Evolutionary conservation across 2,329 filamentous ascomycete species (phyloP).

Genomic region (Colletotrichum neosansevieriae): DNA sequence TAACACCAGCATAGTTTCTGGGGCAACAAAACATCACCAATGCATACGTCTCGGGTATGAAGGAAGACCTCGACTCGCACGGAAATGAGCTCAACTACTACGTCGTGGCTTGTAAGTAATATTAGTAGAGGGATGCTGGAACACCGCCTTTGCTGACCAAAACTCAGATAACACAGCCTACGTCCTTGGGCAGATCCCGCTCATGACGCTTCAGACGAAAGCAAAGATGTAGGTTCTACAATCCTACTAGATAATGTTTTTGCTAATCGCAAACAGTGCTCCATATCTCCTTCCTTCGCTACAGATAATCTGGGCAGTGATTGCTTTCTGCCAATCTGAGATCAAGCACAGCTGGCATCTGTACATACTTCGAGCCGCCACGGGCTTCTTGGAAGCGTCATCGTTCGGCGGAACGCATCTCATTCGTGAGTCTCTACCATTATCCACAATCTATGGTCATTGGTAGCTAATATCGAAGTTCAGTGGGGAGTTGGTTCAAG

Average conservation of each 20-base stretch:
- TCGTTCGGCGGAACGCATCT: constrained; percentile 47
- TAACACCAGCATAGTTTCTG: constrained; percentile 42
- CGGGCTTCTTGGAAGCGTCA: constrained; percentile 43
- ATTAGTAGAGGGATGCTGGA: rapidly evolving
- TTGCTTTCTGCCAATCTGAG: constrained; percentile 45
- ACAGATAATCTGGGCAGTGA: constrained; percentile 44
- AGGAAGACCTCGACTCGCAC: constrained; percentile 44
- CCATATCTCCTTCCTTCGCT: constrained; percentile 44
- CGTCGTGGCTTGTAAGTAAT: constrained; percentile 34
- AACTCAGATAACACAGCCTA: constrained; percentile 44
- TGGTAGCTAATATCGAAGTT: constrained; percentile 42
- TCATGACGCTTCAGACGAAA: constrained; percentile 47
- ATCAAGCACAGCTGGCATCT: constrained; percentile 45
- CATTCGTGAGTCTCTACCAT: constrained; percentile 41
- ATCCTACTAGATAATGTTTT: not conserved
- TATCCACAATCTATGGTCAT: not conserved
- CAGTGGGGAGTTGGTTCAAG: constrained; percentile 59
- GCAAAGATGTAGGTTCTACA: constrained; percentile 41
- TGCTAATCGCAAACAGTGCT: constrained; percentile 39
- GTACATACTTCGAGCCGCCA: constrained; percentile 41
- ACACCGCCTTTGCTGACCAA: constrained; percentile 10
- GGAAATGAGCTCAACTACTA: constrained; percentile 46
- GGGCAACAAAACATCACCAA: constrained; percentile 46
- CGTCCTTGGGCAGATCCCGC: constrained; percentile 47
- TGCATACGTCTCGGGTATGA: constrained; percentile 46